Evolutionary conservation across 257 asterid species (phyloP).

Genomic region (Solanum sitiens): DNA sequence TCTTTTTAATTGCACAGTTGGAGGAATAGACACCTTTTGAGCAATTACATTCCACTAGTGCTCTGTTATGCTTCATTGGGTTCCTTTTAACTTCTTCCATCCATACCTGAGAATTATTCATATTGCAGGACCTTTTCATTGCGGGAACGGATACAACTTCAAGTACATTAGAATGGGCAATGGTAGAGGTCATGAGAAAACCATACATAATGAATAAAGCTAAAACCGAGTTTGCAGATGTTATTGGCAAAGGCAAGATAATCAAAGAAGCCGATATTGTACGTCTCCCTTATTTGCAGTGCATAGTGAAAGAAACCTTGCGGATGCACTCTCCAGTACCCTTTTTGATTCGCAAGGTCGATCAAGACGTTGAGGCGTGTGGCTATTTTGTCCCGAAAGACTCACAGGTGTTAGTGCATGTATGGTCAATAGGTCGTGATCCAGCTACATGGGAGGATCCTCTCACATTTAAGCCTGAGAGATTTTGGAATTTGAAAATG

Average conservation of each 20-base stretch:
- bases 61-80: neutral
- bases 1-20: neutral
- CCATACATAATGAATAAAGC: slow-evolving; percentile 41
- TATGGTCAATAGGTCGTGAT: slow-evolving; percentile 67
- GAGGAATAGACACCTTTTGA: neutral
- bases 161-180: slow-evolving; percentile 72
- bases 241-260: slow-evolving; percentile 36
- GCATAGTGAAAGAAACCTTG: slow-evolving; percentile 51
- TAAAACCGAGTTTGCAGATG: slow-evolving; percentile 41
- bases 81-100: too few species aligned
- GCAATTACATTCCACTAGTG: neutral
- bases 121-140: slow-evolving; percentile 46
- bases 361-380: slow-evolving; percentile 27
- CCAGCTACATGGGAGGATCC: slow-evolving; percentile 42
- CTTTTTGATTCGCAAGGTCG: slow-evolving; percentile 47
- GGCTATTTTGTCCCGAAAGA: slow-evolving; percentile 44
- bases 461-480: slow-evolving; percentile 50
- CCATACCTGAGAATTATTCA: neutral
- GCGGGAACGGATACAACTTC: slow-evolving; percentile 68
- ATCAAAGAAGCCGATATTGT: slow-evolving; percentile 35
- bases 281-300: slow-evolving; percentile 44
- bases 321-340: slow-evolving; percentile 68
- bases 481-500: slow-evolving; percentile 33
- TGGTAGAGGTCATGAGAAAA: slow-evolving; percentile 53
- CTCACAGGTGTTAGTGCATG: slow-evolving; percentile 41